These are phyloP conservation scores for Epipyxis sp. DNA, from an alignment of 108 stramenopile genomes.

Conservation along the genomic window DNA sequence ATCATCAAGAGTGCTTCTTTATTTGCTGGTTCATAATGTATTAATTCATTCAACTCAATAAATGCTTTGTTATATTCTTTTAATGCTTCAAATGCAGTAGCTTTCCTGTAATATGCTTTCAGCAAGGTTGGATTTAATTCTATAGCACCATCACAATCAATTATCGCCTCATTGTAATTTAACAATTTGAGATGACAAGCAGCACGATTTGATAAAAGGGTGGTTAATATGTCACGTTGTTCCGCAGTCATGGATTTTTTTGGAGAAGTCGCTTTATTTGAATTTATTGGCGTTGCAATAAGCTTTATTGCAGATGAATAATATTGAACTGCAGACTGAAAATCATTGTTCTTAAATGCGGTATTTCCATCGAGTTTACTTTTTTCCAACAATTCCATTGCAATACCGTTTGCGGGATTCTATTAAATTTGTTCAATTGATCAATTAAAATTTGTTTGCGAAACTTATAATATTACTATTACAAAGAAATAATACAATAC, in stretches of 20 bases:
- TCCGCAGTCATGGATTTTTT: not conserved
- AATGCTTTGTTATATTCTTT: constrained; percentile 51
- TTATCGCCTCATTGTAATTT: constrained; percentile 63
- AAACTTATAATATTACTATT: too few species aligned
- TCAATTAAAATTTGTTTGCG: too few species aligned
- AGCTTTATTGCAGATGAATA: too few species aligned
- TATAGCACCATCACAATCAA: constrained; percentile 33
- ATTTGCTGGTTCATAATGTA: constrained; percentile 15
- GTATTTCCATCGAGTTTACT: too few species aligned
- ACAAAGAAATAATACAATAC: too few species aligned
- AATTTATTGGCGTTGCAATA: too few species aligned
- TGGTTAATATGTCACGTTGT: not conserved
- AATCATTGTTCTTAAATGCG: too few species aligned
- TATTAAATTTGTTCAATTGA: too few species aligned
- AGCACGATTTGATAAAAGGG: constrained; percentile 65
- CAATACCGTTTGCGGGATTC: too few species aligned
- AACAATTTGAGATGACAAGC: constrained; percentile 64
- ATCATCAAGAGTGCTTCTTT: not conserved
- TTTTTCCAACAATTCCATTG: too few species aligned
- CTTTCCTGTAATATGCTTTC: constrained; percentile 77
- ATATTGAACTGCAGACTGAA: too few species aligned
- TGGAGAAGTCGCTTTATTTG: not conserved
- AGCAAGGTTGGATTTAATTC: constrained; percentile 64
- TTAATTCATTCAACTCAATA: constrained; percentile 62
- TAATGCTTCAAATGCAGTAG: constrained; percentile 50